Evolutionary conservation across 257 asterid species (phyloP).

Genomic region (Perilla frutescens): DNA sequence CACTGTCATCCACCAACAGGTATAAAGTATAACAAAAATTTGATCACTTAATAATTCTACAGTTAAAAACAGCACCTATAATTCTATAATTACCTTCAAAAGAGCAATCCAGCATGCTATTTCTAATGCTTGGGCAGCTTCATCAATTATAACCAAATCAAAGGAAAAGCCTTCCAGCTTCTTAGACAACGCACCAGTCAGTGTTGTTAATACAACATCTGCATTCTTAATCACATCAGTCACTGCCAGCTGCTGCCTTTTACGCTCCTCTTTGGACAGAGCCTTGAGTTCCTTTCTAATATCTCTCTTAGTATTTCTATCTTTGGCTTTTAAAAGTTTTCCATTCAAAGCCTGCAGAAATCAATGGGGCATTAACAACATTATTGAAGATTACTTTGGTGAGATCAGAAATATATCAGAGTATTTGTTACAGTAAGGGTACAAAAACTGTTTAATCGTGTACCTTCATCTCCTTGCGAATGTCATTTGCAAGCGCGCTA

Average conservation of each 20-base stretch:
- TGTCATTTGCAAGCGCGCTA: slow-evolving; percentile 94
- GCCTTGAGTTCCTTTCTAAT: slow-evolving; percentile 84
- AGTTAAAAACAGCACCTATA: slow-evolving; percentile 25
- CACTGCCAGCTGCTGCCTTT: slow-evolving; percentile 98
- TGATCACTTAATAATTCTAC: slow-evolving; percentile 17
- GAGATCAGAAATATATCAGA: slow-evolving; percentile 6
- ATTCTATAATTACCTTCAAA: slow-evolving; percentile 65
- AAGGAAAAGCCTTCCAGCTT: slow-evolving; percentile 75
- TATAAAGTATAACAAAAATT: neutral
- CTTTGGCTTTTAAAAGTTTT: slow-evolving; percentile 88
- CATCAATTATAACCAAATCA: slow-evolving; percentile 92
- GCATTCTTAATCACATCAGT: slow-evolving; percentile 87
- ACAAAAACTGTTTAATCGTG: slow-evolving; percentile 6
- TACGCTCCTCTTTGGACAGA: slow-evolving; percentile 89
- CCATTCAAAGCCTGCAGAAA: slow-evolving; percentile 75
- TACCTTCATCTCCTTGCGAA: slow-evolving; percentile 98
- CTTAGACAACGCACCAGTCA: slow-evolving; percentile 87
- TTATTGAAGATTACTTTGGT: slow-evolving; percentile 16
- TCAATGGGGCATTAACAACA: slow-evolving; percentile 28
- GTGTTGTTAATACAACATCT: slow-evolving; percentile 84
- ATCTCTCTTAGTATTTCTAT: slow-evolving; percentile 82
- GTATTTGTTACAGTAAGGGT: slow-evolving; percentile 1
- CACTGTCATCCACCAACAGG: slow-evolving; percentile 11
- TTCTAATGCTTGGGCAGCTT: slow-evolving; percentile 99
- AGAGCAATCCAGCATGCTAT: slow-evolving; percentile 99